Evolutionary conservation across 495 filamentous ascomycete genomes (phyloP), one percentile per base, ranked within the genome.

Genomic region (Trichoderma virens): DNA sequence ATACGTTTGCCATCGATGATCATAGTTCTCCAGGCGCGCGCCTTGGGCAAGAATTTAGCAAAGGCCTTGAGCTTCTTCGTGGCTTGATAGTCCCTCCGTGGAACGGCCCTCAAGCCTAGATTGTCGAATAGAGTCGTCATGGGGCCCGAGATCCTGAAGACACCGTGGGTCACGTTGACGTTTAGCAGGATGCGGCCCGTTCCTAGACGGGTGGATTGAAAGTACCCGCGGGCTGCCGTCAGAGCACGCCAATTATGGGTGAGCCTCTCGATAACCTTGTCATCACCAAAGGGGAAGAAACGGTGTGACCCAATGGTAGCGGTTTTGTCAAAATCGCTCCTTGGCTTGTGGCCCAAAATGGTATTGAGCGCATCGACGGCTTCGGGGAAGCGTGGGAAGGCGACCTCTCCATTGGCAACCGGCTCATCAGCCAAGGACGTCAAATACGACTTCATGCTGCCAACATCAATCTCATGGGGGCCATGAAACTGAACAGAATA

Each of bases 101-200:
- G 16, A 51, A 14, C 61, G 18, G 32, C 13, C 2, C 41, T 43
- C 1, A 74, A 11, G 0, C 39, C 38, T 28, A 62, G 62, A 0
- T 43, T 28, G 0, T 63, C 23, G 9, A 78, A 70, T 0, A 80
- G 34, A 0, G 69, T 43, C 2, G 45, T 54, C 0, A 79, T 64
- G 1, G 30, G 27, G 20, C 72, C 67, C 1, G 61, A n/a, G 3
- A 61, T 59, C 3, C 79, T 74, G 65, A 83, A 84, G 5, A 81
- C 74, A 9, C 75, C 77, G 51, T 82, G 77, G 6, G 76, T 75
- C 8, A 82, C 77, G 56, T 84, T 82, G 35, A 84, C 80, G 62
- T 91, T 90, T 4, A 89, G 71, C 0, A 90, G 74, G 11, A 89
- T 67, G 6, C 87, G 80, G 3, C 83, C 81, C 3, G 88, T 90